Evolutionary conservation across 140 eudicot genomes (phyloP), one percentile per base, ranked within the genome.

Genomic region (Senecio squalidus): DNA sequence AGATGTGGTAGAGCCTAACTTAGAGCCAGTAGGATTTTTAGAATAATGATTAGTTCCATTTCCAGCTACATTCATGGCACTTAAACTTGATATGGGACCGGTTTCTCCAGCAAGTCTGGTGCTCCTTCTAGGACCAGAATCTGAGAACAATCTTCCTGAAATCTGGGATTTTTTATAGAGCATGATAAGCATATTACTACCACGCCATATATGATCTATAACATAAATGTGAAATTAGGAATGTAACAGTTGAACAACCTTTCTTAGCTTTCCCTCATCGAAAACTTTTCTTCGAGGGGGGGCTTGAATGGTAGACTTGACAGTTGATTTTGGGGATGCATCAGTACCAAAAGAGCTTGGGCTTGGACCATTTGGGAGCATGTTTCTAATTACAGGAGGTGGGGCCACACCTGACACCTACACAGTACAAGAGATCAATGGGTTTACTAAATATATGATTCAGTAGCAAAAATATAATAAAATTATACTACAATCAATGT

Each of bases 41-140:
- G 85, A 69, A 52, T 92, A 67, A 58, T 87, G 85, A 69, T 69
- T 60, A 34, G 80, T 69, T 71, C 96, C 99, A 54, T 93, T 93
- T 16, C 82, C 89, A 16, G 86, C 24, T 43, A 67, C 76, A 25
- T 63, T 16, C 5, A 82, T 46, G 20, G 74, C 69, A 67, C 66
- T 82, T 63, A 73, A 63, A 67, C 62, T 84, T 59, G 85, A 23
- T 70, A 47, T 29, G 14, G 76, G 38, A 21, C 76, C 85, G 21
- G 83, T 45, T 29, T 93, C 99, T 34, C 90, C 95, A 49, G 96
- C 88, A 82, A 82, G 99, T 55, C 99, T 76, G 38, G 84, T 77
- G 74, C 95, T 93, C 61, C 99, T 75, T 69, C 99, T 83, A 31
- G 95, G 89, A 49, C 94, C 90, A 40, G 96, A 93, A 84, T 93